Conservation (phyloP, 768 basidiomycete species). For the Boletus barrowsii region DNA sequence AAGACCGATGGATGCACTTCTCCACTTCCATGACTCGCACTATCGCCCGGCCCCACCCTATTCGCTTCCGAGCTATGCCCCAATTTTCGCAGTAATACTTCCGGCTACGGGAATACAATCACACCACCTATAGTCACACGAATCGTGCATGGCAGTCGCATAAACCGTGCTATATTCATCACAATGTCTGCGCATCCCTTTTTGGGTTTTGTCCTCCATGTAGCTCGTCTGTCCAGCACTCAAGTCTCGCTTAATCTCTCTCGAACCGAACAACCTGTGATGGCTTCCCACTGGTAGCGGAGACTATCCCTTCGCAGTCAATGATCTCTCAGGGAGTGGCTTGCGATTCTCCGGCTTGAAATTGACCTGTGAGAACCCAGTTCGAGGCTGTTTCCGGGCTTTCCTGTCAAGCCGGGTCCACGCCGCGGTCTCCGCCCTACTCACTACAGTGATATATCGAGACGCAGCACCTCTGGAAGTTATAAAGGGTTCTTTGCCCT, state of each 20-base stretch:
- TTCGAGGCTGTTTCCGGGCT: neutral
- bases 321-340: neutral
- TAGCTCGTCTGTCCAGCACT: neutral
- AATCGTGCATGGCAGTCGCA: neutral
- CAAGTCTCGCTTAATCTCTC: neutral
- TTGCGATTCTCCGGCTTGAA: neutral
- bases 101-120: neutral
- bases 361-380: neutral
- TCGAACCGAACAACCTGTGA: neutral
- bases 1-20: too few species aligned
- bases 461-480: neutral
- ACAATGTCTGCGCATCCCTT: neutral
- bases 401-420: neutral
- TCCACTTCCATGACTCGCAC: too few species aligned
- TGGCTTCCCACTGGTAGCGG: neutral
- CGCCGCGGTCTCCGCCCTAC: neutral
- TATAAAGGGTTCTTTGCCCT: slow-evolving; percentile 19
- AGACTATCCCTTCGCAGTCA: neutral
- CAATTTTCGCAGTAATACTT: too few species aligned
- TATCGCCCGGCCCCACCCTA: too few species aligned
- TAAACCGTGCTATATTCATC: neutral
- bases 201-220: neutral
- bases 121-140: neutral
- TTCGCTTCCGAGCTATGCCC: too few species aligned
- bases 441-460: neutral